Base-by-base conservation (phyloP, 345 rosid genomes). In the Populus euphratica region DNA sequence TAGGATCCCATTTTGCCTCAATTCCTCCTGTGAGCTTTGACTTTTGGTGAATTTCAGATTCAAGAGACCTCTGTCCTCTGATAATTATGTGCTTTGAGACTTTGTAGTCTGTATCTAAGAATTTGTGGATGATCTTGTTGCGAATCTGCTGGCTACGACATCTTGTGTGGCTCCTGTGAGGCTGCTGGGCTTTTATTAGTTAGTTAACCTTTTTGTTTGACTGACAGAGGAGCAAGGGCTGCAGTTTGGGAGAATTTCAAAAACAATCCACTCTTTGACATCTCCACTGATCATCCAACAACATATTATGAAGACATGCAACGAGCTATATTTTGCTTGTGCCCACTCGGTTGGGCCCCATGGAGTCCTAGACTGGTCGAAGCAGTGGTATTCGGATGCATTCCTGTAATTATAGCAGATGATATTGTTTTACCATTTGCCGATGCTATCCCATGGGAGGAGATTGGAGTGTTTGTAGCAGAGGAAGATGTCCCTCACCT, bases 391-490 rank as follows among this genome's bases (percentile, higher is more conserved):
- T 96, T 96, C 56, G 99, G 99, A 2, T 96, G 99, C 88, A 93
- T 96, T 70, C 99, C 99, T 12, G 91, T 96, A 64, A 96, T 96
- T 80, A 91, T 96, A 84, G 99, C 98, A 5, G 99, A 96, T 63
- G 96, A 96, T 73, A 95, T 95, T 25, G 97, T 95, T 65, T 77
- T 93, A 36, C 99, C 98, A 17, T 93, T 95, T 18, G 98, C 99
- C 1, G 99, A 93, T n/a, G 99, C 99, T 8, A 95, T 95, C 56
- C 99, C 99, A 6, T 95, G 99, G 99, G 98, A 95, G 81, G 97
- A 95, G 68, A 93, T 95, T 20, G 99, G 99, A 36, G 94, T 95
- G 44, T 95, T 90, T 76, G 94, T 93, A 3, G 96, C 87, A 0
- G 99, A 95, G 79, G 89, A 91, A 86, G 97, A 93, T 56, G 98